These are phyloP conservation scores for Paecilomyces dactylethromorphus DNA, from an alignment of 2,329 filamentous ascomycete species.

Conservation along the genomic window DNA sequence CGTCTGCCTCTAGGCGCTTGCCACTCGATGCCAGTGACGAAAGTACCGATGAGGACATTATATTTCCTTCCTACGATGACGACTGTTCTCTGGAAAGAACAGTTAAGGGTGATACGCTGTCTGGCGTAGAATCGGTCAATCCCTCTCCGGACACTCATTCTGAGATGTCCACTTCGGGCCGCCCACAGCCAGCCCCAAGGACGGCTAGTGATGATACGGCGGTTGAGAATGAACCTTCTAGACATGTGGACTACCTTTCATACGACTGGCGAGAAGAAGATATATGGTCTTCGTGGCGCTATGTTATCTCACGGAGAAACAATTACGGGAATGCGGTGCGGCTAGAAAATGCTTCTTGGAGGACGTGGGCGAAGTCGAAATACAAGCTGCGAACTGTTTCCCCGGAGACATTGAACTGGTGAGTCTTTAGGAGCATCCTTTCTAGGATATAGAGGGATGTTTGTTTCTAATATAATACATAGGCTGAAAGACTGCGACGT, in stretches of 20 bases:
- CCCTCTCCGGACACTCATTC: slow-evolving; percentile 14
- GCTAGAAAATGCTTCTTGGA: slow-evolving; percentile 93
- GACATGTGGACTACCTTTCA: slow-evolving; percentile 92
- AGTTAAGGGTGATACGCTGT: not conserved
- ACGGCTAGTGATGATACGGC: slow-evolving; percentile 75
- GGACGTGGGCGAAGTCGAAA: slow-evolving; percentile 92
- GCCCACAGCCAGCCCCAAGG: slow-evolving; percentile 55
- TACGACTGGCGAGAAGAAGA: slow-evolving; percentile 93
- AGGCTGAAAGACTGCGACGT: slow-evolving; percentile 97
- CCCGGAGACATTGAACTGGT: slow-evolving; percentile 92
- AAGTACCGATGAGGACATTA: slow-evolving; percentile 29
- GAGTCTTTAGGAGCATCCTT: slow-evolving; percentile 23
- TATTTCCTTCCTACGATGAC: slow-evolving; percentile 38
- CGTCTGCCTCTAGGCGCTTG: slow-evolving; percentile 31
- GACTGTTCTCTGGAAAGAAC: slow-evolving; percentile 35
- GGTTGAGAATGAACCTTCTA: slow-evolving; percentile 65
- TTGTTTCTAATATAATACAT: slow-evolving; percentile 5
- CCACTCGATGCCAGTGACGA: slow-evolving; percentile 25
- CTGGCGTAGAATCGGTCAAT: slow-evolving; percentile 5
- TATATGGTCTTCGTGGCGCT: slow-evolving; percentile 95
- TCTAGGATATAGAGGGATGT: not conserved
- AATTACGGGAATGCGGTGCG: slow-evolving; percentile 75
- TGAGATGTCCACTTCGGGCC: slow-evolving; percentile 27
- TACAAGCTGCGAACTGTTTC: slow-evolving; percentile 80
- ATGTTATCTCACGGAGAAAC: slow-evolving; percentile 72